phyloP scores from a whole-genome alignment of 148 eudicot species.

The Euryodendron excelsum region DNA sequence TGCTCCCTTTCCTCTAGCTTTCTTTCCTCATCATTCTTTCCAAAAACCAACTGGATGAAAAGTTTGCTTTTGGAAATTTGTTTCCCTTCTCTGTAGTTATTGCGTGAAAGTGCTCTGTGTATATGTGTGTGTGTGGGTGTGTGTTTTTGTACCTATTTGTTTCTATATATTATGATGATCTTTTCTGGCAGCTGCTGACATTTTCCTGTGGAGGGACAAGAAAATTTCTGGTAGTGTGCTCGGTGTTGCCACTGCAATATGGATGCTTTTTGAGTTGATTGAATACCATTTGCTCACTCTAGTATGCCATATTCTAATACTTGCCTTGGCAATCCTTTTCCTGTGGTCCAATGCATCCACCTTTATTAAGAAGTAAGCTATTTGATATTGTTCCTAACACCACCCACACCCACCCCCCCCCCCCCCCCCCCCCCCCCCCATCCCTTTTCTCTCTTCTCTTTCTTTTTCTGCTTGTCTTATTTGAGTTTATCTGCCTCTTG shows the following conservation, averaged over 20 bases:
- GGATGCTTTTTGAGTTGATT: slow-evolving; percentile 86
- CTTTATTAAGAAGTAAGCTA: slow-evolving; percentile 77
- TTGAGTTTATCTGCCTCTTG: slow-evolving; percentile 1
- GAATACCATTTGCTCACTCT: slow-evolving; percentile 83
- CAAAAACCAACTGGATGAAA: neutral
- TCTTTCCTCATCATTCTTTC: neutral
- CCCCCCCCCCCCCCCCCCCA: no score
- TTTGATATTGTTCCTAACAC: neutral
- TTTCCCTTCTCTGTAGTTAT: neutral
- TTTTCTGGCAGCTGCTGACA: slow-evolving; percentile 70
- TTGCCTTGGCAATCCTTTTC: slow-evolving; percentile 61
- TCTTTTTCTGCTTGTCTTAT: neutral
- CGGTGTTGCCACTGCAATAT: slow-evolving; percentile 74
- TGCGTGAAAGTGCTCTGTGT: neutral
- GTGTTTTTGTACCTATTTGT: neutral
- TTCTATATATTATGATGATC: neutral
- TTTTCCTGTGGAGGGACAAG: slow-evolving; percentile 92
- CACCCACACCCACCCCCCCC: no score
- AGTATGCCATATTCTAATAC: slow-evolving; percentile 72
- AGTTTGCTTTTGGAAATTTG: neutral
- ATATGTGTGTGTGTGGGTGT: neutral
- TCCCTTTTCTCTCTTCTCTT: neutral
- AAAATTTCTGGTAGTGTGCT: slow-evolving; percentile 67
- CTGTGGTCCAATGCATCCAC: slow-evolving; percentile 84
- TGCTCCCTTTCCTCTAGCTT: neutral